A percentile compares a stretch with the other conserved stretches of the same genome.
phyloP scores from a whole-genome alignment of 208 protist genomes.

The Trypanosoma caninum region DNA sequence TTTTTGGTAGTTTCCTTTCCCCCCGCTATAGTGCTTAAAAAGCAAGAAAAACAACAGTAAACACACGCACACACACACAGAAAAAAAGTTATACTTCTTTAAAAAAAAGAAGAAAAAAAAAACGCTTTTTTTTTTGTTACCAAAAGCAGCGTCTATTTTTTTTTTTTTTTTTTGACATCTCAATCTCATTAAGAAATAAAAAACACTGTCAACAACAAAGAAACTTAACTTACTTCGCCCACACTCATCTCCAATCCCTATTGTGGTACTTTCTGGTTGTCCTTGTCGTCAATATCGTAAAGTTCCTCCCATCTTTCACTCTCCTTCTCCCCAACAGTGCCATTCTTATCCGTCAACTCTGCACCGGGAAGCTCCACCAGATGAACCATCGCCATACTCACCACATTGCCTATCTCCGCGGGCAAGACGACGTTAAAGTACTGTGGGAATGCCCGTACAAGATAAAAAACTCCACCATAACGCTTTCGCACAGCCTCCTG shows the following conservation, averaged over 20 bases:
- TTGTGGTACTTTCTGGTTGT: constrained; percentile 3
- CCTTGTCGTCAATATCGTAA: constrained; percentile 11
- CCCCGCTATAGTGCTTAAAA: too few relatives aligned
- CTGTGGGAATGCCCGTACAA: constrained; percentile 63
- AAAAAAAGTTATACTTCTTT: too few relatives aligned
- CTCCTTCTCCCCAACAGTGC: not conserved
- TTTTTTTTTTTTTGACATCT: not conserved
- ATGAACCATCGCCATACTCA: constrained; percentile 68
- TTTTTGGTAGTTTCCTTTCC: not conserved
- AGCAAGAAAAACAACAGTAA: too few relatives aligned
- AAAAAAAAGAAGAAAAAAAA: too few relatives aligned
- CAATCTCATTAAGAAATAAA: not conserved
- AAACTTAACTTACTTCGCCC: too few relatives aligned
- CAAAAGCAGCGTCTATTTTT: not conserved
- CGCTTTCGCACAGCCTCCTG: constrained; percentile 66
- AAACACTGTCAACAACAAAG: not conserved
- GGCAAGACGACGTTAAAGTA: constrained; percentile 86
- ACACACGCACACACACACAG: too few relatives aligned
- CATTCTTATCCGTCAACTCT: constrained; percentile 17
- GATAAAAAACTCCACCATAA: constrained; percentile 76
- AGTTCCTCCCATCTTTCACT: constrained; percentile 2
- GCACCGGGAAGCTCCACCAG: constrained; percentile 63
- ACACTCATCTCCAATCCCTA: constrained; percentile 8
- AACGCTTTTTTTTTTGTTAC: too few relatives aligned
- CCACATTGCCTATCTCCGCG: constrained; percentile 51